These are phyloP conservation scores for Rhizodiscina lignyota DNA, from an alignment of 495 filamentous ascomycete genomes.

Conservation along the genomic window DNA sequence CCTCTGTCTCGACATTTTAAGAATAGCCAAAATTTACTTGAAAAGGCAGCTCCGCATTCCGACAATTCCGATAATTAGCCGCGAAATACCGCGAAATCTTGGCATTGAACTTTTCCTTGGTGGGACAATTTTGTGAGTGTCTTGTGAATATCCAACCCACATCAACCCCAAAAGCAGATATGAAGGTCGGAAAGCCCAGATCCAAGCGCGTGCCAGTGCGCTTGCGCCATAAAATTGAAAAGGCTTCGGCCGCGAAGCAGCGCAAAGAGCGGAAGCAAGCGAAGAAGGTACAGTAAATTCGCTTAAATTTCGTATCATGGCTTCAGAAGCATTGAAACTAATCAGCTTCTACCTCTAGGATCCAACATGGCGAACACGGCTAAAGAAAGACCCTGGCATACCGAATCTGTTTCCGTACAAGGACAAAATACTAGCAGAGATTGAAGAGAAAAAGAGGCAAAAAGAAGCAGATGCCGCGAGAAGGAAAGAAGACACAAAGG, in stretches of 20 bases:
- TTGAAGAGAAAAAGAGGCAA: constrained; percentile 66
- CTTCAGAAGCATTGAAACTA: no score
- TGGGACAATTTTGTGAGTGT: no score
- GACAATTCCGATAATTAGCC: no score
- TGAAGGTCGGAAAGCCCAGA: constrained; percentile 67
- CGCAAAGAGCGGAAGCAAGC: constrained; percentile 72
- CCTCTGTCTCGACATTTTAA: no score
- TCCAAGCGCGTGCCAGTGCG: constrained; percentile 85
- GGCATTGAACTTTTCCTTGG: no score
- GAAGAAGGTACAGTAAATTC: constrained; percentile 48
- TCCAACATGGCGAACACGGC: constrained; percentile 79
- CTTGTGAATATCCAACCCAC: no score
- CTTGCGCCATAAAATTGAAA: constrained; percentile 88
- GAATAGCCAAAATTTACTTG: no score
- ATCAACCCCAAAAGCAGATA: no score
- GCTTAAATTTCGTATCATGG: no score
- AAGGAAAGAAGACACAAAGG: constrained; percentile 53
- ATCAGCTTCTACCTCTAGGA: no score
- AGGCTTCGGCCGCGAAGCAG: constrained; percentile 79
- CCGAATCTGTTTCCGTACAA: constrained; percentile 97
- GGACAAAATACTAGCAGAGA: constrained; percentile 81
- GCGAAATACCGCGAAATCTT: background rate
- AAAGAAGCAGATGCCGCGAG: constrained; percentile 66
- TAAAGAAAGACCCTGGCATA: constrained; percentile 95
- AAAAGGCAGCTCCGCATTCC: no score